Percentiles rank a stretch among this genome's conserved stretches.
These are phyloP conservation scores for Pholiota conissans DNA, from an alignment of 768 basidiomycete species.

Conservation along the genomic window DNA sequence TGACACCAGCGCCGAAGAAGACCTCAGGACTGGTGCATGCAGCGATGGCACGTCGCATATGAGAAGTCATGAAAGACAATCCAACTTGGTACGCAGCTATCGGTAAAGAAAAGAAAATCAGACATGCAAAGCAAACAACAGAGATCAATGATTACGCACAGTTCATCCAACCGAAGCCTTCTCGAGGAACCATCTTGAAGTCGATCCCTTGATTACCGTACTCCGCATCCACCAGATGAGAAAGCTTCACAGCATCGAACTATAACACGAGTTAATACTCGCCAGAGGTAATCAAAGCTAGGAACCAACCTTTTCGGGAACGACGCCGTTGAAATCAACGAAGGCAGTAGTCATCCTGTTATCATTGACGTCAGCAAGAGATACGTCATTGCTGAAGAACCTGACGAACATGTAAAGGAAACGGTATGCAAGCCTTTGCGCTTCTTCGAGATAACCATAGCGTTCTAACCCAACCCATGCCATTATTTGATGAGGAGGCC, in stretches of 20 bases:
- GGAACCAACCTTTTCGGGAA: conserved; percentile 85
- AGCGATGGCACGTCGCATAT: conserved; percentile 94
- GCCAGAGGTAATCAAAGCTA: not conserved
- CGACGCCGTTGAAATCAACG: conserved; percentile 97
- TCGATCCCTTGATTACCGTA: conserved; percentile 96
- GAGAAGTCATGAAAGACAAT: conserved; percentile 87
- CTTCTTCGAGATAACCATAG: conserved; percentile 93
- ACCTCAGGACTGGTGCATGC: conserved; percentile 93
- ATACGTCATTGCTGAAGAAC: not conserved
- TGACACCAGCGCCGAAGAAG: conserved; percentile 65
- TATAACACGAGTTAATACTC: conserved; percentile 24
- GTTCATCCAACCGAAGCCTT: conserved; percentile 99
- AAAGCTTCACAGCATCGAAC: conserved; percentile 96
- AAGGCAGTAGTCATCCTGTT: conserved; percentile 89
- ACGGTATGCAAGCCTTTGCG: conserved; percentile 89
- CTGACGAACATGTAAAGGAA: conserved; percentile 89
- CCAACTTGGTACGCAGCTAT: conserved; percentile 97
- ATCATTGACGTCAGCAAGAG: not conserved
- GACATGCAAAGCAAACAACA: not conserved
- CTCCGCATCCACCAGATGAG: conserved; percentile 95
- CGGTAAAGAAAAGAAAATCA: conserved; percentile 5
- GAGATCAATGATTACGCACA: conserved; percentile 44
- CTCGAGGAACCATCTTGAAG: conserved; percentile 96
- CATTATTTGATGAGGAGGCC: conserved; percentile 99
- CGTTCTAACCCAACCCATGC: conserved; percentile 96